Evolutionary conservation across 441 rosid species (phyloP).

Genomic region (Pelargonium cotyledonis): DNA sequence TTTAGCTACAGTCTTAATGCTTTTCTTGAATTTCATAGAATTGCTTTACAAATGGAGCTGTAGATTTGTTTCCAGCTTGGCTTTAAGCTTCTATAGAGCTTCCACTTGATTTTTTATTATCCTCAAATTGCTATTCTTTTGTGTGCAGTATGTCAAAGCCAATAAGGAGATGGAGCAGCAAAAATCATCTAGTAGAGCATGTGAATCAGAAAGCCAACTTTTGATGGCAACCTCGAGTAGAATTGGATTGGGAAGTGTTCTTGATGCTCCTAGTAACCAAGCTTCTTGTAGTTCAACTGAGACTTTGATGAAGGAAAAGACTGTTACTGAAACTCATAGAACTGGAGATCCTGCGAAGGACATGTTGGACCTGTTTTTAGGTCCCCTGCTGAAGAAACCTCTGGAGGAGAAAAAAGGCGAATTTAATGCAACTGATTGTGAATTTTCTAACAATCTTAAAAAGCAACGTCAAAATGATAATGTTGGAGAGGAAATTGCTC

Average conservation of each 20-base stretch:
- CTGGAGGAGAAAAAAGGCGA: conserved; percentile 18
- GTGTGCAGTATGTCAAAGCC: conserved; percentile 35
- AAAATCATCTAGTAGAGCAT: conserved; percentile 10
- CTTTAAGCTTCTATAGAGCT: background rate
- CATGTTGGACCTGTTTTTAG: conserved; percentile 52
- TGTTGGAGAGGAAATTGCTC: conserved; percentile 21
- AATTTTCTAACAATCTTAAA: conserved; percentile 13
- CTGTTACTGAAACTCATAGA: conserved; percentile 10
- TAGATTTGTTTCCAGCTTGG: conserved; percentile 1
- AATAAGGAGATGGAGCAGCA: conserved; percentile 18
- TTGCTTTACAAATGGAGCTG: background rate
- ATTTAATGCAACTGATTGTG: conserved; percentile 14
- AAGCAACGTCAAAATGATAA: conserved; percentile 20
- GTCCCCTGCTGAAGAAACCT: conserved; percentile 46
- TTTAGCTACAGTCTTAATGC: background rate
- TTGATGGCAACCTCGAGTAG: conserved; percentile 5
- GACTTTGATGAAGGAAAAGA: conserved; percentile 14
- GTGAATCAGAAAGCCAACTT: conserved; percentile 15
- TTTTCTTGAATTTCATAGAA: background rate
- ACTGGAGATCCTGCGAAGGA: conserved; percentile 45
- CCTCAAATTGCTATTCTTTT: conserved; percentile 13
- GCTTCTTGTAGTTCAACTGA: conserved; percentile 13
- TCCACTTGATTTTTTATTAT: too few relatives aligned
- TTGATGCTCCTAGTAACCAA: conserved; percentile 12
- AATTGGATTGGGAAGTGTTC: conserved; percentile 17